Evolutionary conservation across 768 basidiomycete genomes (phyloP).

Genomic region (Tubosaeta brunneosetosa): DNA sequence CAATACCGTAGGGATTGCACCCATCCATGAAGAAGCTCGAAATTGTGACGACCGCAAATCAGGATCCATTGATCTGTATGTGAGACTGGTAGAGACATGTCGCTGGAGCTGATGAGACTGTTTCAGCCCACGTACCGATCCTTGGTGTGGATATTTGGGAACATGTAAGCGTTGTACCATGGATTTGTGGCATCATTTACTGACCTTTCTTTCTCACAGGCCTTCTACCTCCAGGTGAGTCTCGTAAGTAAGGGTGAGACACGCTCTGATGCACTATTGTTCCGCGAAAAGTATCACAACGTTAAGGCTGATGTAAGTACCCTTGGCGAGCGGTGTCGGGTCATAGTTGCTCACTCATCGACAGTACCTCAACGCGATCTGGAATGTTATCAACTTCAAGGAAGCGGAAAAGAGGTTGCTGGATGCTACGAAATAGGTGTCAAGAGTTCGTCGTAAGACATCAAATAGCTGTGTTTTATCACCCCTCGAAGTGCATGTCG

Average conservation of each 20-base stretch:
- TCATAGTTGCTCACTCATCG: slow-evolving; percentile 3
- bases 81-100: neutral
- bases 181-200: neutral
- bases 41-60: slow-evolving; percentile 90
- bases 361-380: slow-evolving; percentile 92
- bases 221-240: slow-evolving; percentile 53
- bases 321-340: neutral
- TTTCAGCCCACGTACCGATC: slow-evolving; percentile 75
- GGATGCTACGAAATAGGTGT: slow-evolving; percentile 33
- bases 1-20: slow-evolving; percentile 58
- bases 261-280: slow-evolving; percentile 12
- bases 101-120: slow-evolving; percentile 5
- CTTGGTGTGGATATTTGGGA: slow-evolving; percentile 98
- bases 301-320: slow-evolving; percentile 86
- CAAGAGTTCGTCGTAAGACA: neutral
- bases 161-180: slow-evolving; percentile 51
- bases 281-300: slow-evolving; percentile 69
- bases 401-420: slow-evolving; percentile 68
- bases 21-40: slow-evolving; percentile 67
- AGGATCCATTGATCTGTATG: slow-evolving; percentile 82
- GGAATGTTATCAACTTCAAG: slow-evolving; percentile 94
- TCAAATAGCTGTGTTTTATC: neutral
- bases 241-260: neutral
- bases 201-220: slow-evolving; percentile 34
- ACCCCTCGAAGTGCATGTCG: neutral